These are phyloP conservation scores for Mesotaenium endlicherianum DNA, from an alignment of 139 green algal genomes.

Conservation along the genomic window DNA sequence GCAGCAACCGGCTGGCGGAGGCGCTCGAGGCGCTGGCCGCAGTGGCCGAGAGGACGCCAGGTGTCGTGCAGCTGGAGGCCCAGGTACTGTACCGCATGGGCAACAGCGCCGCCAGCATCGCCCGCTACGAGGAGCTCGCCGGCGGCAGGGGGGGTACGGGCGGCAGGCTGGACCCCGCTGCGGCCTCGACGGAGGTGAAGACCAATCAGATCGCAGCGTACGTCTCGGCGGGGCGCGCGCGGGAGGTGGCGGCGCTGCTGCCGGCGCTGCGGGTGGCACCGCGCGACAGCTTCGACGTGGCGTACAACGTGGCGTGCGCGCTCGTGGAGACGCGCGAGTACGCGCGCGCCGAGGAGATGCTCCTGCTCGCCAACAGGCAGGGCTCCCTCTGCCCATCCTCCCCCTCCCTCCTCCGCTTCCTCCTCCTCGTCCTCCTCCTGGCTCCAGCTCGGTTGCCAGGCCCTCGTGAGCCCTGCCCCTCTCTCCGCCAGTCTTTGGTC, in stretches of 20 bases:
- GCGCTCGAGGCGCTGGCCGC: conserved; percentile 49
- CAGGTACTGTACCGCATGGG: conserved; percentile 82
- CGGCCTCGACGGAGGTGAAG: conserved; percentile 66
- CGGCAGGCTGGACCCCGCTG: conserved; percentile 54
- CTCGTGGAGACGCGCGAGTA: conserved; percentile 62
- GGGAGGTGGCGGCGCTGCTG: conserved; percentile 71
- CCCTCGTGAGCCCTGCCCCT: too few relatives aligned
- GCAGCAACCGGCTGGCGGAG: conserved; percentile 51
- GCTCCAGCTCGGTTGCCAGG: too few relatives aligned
- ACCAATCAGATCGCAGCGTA: conserved; percentile 85
- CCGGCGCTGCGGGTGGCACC: conserved; percentile 28
- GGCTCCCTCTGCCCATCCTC: conserved; percentile 29
- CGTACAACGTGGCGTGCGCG: conserved; percentile 80
- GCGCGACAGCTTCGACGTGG: conserved; percentile 74
- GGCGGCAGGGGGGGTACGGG: too few relatives aligned
- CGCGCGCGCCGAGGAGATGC: conserved; percentile 67
- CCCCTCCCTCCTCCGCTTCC: background rate
- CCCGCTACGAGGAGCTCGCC: conserved; percentile 48
- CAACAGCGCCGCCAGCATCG: conserved; percentile 56
- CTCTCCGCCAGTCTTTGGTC: too few relatives aligned
- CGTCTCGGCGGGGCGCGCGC: conserved; percentile 61
- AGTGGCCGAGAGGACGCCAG: conserved; percentile 26
- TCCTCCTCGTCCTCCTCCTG: background rate
- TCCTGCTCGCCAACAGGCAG: conserved; percentile 63
- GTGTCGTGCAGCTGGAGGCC: conserved; percentile 70